phyloP scores from a whole-genome alignment of 75 land plant species.

The Cunninghamia lanceolata region DNA sequence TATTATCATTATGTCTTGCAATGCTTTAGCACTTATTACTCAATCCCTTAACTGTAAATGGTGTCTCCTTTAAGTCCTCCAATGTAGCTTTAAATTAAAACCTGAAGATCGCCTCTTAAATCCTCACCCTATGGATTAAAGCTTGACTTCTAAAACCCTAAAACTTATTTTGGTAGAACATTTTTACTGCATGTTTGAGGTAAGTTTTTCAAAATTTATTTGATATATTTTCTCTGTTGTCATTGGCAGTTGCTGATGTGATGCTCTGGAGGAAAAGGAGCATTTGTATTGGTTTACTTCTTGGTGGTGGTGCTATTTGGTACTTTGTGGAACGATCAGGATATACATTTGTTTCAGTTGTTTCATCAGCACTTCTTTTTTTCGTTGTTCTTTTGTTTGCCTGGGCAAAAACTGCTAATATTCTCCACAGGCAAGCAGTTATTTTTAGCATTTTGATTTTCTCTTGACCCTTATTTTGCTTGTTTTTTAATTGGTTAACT shows the following conservation, averaged over 20 bases:
- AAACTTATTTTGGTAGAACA: neutral
- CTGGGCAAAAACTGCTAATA: slow-evolving; percentile 40
- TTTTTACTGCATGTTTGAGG: neutral
- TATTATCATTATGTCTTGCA: too few relatives aligned
- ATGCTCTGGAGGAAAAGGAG: slow-evolving; percentile 37
- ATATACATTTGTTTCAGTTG: slow-evolving; percentile 30
- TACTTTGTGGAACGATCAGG: slow-evolving; percentile 30
- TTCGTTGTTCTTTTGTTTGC: slow-evolving; percentile 30
- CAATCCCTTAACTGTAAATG: neutral
- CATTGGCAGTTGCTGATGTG: slow-evolving; percentile 39
- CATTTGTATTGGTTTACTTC: slow-evolving; percentile 21
- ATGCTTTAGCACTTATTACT: too few relatives aligned
- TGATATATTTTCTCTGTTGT: neutral
- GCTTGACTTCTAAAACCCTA: neutral
- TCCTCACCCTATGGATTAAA: neutral
- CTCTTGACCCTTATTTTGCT: neutral
- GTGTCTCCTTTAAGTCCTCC: too few relatives aligned
- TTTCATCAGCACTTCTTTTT: slow-evolving; percentile 30
- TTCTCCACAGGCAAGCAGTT: slow-evolving; percentile 29
- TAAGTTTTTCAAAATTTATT: too few relatives aligned
- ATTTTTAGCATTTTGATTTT: neutral
- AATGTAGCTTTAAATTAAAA: neutral
- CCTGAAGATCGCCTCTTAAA: neutral
- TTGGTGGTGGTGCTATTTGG: slow-evolving; percentile 22
- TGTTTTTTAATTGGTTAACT: neutral